phyloP scores from a whole-genome alignment of 495 filamentous ascomycete species.

The Geoglossum glabrum region DNA sequence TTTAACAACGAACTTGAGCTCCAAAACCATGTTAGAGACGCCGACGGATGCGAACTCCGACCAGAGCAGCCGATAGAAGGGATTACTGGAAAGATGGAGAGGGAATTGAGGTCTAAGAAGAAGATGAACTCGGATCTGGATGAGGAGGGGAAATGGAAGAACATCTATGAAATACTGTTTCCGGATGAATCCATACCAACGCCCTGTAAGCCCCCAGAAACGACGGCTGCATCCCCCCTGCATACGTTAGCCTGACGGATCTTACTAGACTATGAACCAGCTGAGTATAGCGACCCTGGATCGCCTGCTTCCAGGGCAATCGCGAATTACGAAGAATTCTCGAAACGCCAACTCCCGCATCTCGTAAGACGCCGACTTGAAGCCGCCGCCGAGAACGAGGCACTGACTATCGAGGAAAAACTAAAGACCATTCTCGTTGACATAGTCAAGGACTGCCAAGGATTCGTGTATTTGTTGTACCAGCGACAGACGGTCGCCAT shows the following conservation, averaged over 20 bases:
- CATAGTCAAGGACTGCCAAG: not conserved
- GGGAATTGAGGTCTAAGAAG: not conserved
- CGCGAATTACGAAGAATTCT: not conserved
- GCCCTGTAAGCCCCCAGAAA: not conserved
- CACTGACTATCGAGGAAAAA: not conserved
- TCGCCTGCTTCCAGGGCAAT: not conserved
- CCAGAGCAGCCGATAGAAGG: not conserved
- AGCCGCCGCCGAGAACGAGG: not conserved
- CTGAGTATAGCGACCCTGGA: not conserved
- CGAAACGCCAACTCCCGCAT: not conserved
- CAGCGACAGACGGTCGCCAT: not conserved
- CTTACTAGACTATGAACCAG: not conserved
- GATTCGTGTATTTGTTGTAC: not conserved
- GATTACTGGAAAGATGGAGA: not conserved
- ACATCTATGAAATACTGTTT: not conserved
- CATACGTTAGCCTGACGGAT: not conserved
- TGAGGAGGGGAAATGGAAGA: not conserved
- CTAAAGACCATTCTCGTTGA: not conserved
- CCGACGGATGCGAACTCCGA: not conserved
- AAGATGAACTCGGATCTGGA: not conserved
- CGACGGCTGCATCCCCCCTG: too few relatives aligned
- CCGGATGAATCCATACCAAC: not conserved
- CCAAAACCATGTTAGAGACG: not conserved
- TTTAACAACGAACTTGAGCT: not conserved
- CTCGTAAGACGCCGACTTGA: not conserved